phyloP scores from a whole-genome alignment of 805 yeast species.

The Ogataea naganishii region DNA sequence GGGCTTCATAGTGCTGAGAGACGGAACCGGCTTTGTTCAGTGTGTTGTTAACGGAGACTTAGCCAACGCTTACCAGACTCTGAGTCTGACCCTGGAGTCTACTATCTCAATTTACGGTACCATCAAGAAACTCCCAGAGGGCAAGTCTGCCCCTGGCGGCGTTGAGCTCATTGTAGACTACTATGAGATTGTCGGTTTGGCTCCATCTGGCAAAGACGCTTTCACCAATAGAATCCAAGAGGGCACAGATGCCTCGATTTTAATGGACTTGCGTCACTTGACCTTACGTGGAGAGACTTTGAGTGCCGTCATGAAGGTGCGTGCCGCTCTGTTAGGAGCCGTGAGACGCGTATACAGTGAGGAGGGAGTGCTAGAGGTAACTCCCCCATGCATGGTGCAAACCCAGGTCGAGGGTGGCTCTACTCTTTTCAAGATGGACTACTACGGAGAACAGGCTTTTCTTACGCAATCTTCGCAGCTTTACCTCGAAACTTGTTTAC shows the following conservation, averaged over 20 bases:
- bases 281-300: slow-evolving; percentile 94
- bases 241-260: slow-evolving; percentile 84
- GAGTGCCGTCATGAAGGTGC: slow-evolving; percentile 87
- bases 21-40: slow-evolving; percentile 89
- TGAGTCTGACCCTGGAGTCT: slow-evolving; percentile 80
- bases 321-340: slow-evolving; percentile 69
- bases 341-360: slow-evolving; percentile 72
- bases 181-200: slow-evolving; percentile 83
- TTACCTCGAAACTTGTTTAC: slow-evolving; percentile 92
- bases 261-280: slow-evolving; percentile 92
- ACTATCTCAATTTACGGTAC: slow-evolving; percentile 76
- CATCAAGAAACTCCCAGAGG: slow-evolving; percentile 81
- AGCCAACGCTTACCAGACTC: slow-evolving; percentile 82
- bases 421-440: slow-evolving; percentile 83
- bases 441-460: slow-evolving; percentile 95
- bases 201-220: slow-evolving; percentile 94
- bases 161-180: slow-evolving; percentile 89
- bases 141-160: slow-evolving; percentile 96
- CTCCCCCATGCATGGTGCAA: slow-evolving; percentile 99
- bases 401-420: slow-evolving; percentile 99
- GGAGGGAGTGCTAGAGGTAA: slow-evolving; percentile 77
- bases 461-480: slow-evolving; percentile 96
- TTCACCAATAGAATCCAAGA: slow-evolving; percentile 93
- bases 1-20: slow-evolving; percentile 86
- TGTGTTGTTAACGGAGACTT: slow-evolving; percentile 83